phyloP scores from a whole-genome alignment of 1,284 basidiomycete genomes.

The Ustilago sp. region DNA sequence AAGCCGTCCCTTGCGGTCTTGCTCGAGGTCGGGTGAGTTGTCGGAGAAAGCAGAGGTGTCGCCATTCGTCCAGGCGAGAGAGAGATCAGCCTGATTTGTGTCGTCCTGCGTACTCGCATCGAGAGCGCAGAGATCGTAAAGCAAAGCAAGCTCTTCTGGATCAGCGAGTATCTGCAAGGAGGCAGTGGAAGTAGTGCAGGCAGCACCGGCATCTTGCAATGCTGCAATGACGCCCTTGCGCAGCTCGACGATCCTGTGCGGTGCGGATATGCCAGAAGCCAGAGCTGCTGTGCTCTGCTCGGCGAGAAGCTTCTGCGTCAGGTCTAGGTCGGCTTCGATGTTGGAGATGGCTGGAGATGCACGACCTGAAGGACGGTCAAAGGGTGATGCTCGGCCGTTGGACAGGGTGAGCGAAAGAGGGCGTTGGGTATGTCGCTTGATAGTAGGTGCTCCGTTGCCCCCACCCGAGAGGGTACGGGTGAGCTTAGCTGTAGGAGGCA shows the following conservation, averaged over 20 bases:
- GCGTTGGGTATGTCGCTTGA: conserved; percentile 31
- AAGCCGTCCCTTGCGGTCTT: conserved; percentile 30
- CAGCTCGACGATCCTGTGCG: conserved; percentile 42
- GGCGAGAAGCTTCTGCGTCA: conserved; percentile 21
- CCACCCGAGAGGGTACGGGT: conserved; percentile 45
- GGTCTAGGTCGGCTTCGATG: conserved; percentile 19
- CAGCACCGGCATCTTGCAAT: conserved; percentile 41
- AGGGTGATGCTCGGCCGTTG: conserved; percentile 34
- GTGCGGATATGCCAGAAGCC: conserved; percentile 8
- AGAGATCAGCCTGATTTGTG: conserved; percentile 22
- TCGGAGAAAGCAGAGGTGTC: conserved; percentile 31
- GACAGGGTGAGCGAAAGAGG: conserved; percentile 37
- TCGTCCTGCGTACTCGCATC: conserved; percentile 28
- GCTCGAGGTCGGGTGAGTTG: conserved; percentile 26
- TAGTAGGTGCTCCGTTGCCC: conserved; percentile 29
- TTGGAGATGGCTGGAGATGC: conserved; percentile 25
- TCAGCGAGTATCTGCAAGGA: conserved; percentile 44
- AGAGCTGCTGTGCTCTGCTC: conserved; percentile 26
- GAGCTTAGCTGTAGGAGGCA: conserved; percentile 23
- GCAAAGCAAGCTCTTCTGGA: conserved; percentile 49
- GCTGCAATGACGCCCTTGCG: conserved; percentile 39
- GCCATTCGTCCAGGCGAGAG: conserved; percentile 25
- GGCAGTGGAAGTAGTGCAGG: conserved; percentile 24
- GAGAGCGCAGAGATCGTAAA: conserved; percentile 58
- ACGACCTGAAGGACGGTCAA: conserved; percentile 29